phyloP scores from a whole-genome alignment of 352 stramenopile genomes.

The Phytophthora crassamura region DNA sequence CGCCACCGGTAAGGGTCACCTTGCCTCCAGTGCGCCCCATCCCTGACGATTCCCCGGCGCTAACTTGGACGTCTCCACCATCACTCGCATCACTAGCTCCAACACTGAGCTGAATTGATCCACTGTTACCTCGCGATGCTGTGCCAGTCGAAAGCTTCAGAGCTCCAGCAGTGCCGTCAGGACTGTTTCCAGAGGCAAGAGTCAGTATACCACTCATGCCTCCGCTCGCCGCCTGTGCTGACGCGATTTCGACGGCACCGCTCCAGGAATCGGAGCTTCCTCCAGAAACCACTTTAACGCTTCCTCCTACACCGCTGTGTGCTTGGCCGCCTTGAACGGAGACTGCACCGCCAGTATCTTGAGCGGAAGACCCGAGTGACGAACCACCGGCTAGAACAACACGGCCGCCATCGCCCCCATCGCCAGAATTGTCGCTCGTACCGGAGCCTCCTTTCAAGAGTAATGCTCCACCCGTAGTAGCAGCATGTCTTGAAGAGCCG shows the following conservation, averaged over 20 bases:
- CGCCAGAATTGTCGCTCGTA: slow-evolving; percentile 70
- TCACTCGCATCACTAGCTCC: slow-evolving; percentile 63
- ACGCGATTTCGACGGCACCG: slow-evolving; percentile 55
- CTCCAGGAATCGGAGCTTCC: slow-evolving; percentile 58
- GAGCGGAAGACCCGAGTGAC: slow-evolving; percentile 56
- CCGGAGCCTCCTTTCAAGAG: slow-evolving; percentile 56
- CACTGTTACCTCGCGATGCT: slow-evolving; percentile 64
- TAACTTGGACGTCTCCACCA: slow-evolving; percentile 66
- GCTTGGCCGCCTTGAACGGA: slow-evolving; percentile 56
- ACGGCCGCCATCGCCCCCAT: slow-evolving; percentile 71
- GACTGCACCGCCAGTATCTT: slow-evolving; percentile 65
- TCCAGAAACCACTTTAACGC: slow-evolving; percentile 57
- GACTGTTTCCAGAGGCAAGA: slow-evolving; percentile 52
- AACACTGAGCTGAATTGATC: slow-evolving; percentile 61
- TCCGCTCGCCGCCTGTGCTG: slow-evolving; percentile 53
- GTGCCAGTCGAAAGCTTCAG: slow-evolving; percentile 53
- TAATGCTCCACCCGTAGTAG: slow-evolving; percentile 59
- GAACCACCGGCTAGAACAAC: slow-evolving; percentile 58
- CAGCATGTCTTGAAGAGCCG: slow-evolving; percentile 54
- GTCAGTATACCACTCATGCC: slow-evolving; percentile 67
- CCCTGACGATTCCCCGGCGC: slow-evolving; percentile 66
- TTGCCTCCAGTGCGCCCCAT: slow-evolving; percentile 60
- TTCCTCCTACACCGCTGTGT: slow-evolving; percentile 56
- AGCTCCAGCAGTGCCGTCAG: slow-evolving; percentile 45
- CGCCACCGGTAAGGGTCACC: slow-evolving; percentile 53